Conservation (phyloP, 2,329 filamentous ascomycete genomes). For the Fusarium newnesense region DNA sequence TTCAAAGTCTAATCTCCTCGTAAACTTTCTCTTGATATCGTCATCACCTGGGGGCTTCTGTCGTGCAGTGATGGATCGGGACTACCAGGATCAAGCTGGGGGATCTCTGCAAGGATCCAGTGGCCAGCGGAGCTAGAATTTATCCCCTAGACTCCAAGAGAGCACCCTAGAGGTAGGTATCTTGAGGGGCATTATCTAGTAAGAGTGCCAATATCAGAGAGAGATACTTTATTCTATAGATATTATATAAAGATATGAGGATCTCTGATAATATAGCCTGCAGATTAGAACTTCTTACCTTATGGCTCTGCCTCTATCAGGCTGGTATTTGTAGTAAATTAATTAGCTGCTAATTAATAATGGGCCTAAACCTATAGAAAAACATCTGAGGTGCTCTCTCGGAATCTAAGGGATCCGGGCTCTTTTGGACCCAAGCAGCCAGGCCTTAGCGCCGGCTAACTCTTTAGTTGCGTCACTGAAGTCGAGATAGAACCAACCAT, state of each 20-base stretch:
- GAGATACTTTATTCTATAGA: too few species aligned
- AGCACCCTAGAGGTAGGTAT: too few species aligned
- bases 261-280: too few species aligned
- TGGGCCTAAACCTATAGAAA: too few species aligned
- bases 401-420: background rate
- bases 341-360: too few species aligned
- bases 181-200: too few species aligned
- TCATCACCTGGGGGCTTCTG: conserved; percentile 14
- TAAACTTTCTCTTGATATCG: background rate
- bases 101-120: conserved; percentile 34
- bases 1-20: background rate
- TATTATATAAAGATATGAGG: too few species aligned
- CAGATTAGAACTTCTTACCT: too few species aligned
- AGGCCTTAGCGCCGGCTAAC: conserved; percentile 16
- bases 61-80: conserved; percentile 29
- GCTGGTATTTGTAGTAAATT: too few species aligned
- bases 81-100: conserved; percentile 37
- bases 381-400: too few species aligned
- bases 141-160: background rate
- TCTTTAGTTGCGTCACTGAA: conserved; percentile 40
- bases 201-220: too few species aligned
- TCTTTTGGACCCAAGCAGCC: conserved; percentile 8
- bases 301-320: too few species aligned
- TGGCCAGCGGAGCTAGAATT: conserved; percentile 31
- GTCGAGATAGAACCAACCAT: conserved; percentile 5